Percentiles rank a stretch among this genome's conserved stretches.
Conservation (phyloP, 768 basidiomycete species). For the Boletellus sp. region DNA sequence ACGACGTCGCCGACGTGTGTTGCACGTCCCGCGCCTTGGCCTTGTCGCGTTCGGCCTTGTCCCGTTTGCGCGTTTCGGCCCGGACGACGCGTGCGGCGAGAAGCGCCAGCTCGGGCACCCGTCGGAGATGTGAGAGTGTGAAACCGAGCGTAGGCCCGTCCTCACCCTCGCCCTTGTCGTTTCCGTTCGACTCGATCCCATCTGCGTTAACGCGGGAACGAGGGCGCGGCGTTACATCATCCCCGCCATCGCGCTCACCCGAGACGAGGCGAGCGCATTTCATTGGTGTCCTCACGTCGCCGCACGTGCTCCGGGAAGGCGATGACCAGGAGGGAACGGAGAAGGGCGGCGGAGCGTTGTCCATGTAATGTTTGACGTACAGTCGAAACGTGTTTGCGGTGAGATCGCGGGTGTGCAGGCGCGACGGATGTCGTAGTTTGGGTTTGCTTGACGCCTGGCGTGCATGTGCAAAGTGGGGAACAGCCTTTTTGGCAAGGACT, state of each 20-base stretch:
- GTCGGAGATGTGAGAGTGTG: slow-evolving; percentile 70
- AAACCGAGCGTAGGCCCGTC: slow-evolving; percentile 41
- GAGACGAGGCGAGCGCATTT: slow-evolving; percentile 21
- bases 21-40: slow-evolving; percentile 5
- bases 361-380: slow-evolving; percentile 79
- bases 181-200: not conserved
- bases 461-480: not conserved
- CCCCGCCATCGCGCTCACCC: slow-evolving; percentile 5
- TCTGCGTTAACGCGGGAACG: not conserved
- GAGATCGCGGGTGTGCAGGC: slow-evolving; percentile 62
- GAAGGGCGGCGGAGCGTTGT: slow-evolving; percentile 38
- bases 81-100: slow-evolving; percentile 64
- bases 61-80: slow-evolving; percentile 54
- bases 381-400: slow-evolving; percentile 69
- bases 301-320: slow-evolving; percentile 4
- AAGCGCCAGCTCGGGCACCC: slow-evolving; percentile 62
- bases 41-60: slow-evolving; percentile 44
- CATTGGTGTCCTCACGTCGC: slow-evolving; percentile 27
- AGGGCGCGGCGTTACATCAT: slow-evolving; percentile 13
- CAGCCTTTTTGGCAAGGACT: not conserved
- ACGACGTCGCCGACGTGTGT: not conserved
- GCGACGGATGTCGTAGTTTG: slow-evolving; percentile 70
- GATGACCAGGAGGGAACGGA: not conserved
- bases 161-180: not conserved
- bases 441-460: slow-evolving; percentile 22